Base-by-base conservation (phyloP, 768 basidiomycete species). In the Amanita fuliginea region DNA sequence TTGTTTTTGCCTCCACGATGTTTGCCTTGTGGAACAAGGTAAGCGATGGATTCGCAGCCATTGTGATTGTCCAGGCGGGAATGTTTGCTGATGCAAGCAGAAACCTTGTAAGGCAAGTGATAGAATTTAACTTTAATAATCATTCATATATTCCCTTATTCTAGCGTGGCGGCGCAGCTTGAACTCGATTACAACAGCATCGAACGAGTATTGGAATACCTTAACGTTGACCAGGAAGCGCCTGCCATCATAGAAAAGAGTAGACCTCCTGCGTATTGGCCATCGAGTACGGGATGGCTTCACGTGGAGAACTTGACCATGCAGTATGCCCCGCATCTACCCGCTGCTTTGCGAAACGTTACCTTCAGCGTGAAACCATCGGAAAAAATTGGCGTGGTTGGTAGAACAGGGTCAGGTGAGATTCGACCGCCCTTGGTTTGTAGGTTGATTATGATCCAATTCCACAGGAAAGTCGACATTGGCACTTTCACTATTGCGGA, bases 141-240 rank as follows among this genome's bases (percentile, higher is more conserved):
- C 22, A n/a, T n/a, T n/a, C n/a, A n/a, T n/a, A n/a, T n/a, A n/a
- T 18, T 28, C 55, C 46, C 14, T 30, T 13, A 24, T 11, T 28
- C 46, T 52, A 78, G 79, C 55, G 81, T 85, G 7, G 74, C 76
- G 42, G 83, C 83, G 2, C 81, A 83, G 55, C 61, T 85, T 1
- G 84, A 85, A 58, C 71, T 85, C 10, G 81, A 85, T 56, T 85
- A 84, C 62, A 85, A 83, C 57, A 79, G 81, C 34, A 77, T 86
- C 1, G 84, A 87, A 57, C 77, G 85, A 51, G 79, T 86, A 19
- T 72, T 77, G 13, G 83, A 85, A 60, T 86, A 86, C 57, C 67
- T 85, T 16, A 74, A 76, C 32, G 72, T 83, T 6, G 73, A 76
- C 1, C 80, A 83, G 60, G 84, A 87, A 62, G 80, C 82, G 0